Conservation (phyloP, 805 yeast species). For the Maudiozyma serrabonitensis region DNA sequence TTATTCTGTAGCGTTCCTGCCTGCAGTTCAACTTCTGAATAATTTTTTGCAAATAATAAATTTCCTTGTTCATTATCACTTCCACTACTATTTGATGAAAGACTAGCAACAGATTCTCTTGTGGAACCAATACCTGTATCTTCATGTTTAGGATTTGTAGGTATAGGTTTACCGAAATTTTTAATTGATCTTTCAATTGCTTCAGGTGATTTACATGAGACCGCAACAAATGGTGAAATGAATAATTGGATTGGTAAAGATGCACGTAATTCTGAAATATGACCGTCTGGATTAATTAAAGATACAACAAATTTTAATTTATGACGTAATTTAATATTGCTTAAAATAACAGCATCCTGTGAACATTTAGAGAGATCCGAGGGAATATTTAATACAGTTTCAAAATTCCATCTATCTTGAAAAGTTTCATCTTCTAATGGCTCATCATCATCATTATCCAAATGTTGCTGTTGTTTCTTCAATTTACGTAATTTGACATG, state of each 20-base stretch:
- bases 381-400: slow-evolving; percentile 54
- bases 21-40: slow-evolving; percentile 20
- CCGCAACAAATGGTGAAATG: slow-evolving; percentile 73
- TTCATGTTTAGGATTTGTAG: slow-evolving; percentile 1
- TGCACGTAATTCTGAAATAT: slow-evolving; percentile 84
- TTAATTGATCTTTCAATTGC: slow-evolving; percentile 4
- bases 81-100: slow-evolving; percentile 7
- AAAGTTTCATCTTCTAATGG: slow-evolving; percentile 3
- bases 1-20: slow-evolving; percentile 6
- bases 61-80: slow-evolving; percentile 29
- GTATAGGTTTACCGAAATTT: slow-evolving; percentile 1
- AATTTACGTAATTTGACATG: slow-evolving; percentile 18
- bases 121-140: slow-evolving; percentile 1
- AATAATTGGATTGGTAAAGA: slow-evolving; percentile 73
- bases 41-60: slow-evolving; percentile 31
- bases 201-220: slow-evolving; percentile 29
- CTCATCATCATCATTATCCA: neutral
- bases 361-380: slow-evolving; percentile 64
- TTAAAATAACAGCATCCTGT: slow-evolving; percentile 72
- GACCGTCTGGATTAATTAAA: slow-evolving; percentile 82
- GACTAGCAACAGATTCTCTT: slow-evolving; percentile 1
- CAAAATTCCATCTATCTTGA: slow-evolving; percentile 69
- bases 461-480: slow-evolving; percentile 5
- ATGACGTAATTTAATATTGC: slow-evolving; percentile 75
- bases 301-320: slow-evolving; percentile 76